A percentile compares a stretch with the other conserved stretches of the same genome.
Conservation (phyloP, 2,329 filamentous ascomycete genomes). For the Alternaria infectoria region DNA sequence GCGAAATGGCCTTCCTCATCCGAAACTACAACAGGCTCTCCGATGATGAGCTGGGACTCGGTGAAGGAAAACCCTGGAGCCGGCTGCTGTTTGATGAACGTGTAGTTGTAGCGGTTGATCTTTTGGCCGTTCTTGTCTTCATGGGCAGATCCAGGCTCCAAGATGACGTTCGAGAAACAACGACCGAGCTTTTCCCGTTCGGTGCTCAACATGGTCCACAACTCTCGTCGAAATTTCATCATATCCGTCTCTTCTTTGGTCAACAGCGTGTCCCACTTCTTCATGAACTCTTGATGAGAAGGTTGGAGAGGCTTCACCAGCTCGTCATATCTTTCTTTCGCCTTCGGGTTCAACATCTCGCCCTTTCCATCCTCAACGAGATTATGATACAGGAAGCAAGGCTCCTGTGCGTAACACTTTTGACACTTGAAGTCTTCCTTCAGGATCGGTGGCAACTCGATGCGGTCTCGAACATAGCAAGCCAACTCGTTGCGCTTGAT, state of each 20-base stretch:
- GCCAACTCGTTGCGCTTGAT: conserved; percentile 93
- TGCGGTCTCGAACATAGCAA: conserved; percentile 80
- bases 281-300: conserved; percentile 80
- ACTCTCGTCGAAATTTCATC: conserved; percentile 82
- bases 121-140: conserved; percentile 75
- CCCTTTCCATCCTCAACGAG: conserved; percentile 83
- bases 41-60: conserved; percentile 84
- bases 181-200: conserved; percentile 88
- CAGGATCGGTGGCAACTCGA: conserved; percentile 84
- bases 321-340: conserved; percentile 82
- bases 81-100: conserved; percentile 73
- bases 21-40: conserved; percentile 94
- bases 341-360: conserved; percentile 79
- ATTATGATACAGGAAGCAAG: conserved; percentile 94
- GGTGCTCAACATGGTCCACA: conserved; percentile 93
- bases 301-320: conserved; percentile 78
- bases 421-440: conserved; percentile 81
- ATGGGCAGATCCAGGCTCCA: conserved; percentile 76
- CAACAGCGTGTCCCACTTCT: conserved; percentile 90
- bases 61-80: conserved; percentile 77
- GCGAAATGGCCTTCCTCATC: conserved; percentile 96
- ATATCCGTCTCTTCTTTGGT: conserved; percentile 94
- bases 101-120: conserved; percentile 92
- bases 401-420: conserved; percentile 86
- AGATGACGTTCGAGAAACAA: conserved; percentile 86